A percentile compares a stretch with the other conserved stretches of the same genome.
phyloP scores from a whole-genome alignment of 495 filamentous ascomycete genomes.

The Aeminium ludgeri region DNA sequence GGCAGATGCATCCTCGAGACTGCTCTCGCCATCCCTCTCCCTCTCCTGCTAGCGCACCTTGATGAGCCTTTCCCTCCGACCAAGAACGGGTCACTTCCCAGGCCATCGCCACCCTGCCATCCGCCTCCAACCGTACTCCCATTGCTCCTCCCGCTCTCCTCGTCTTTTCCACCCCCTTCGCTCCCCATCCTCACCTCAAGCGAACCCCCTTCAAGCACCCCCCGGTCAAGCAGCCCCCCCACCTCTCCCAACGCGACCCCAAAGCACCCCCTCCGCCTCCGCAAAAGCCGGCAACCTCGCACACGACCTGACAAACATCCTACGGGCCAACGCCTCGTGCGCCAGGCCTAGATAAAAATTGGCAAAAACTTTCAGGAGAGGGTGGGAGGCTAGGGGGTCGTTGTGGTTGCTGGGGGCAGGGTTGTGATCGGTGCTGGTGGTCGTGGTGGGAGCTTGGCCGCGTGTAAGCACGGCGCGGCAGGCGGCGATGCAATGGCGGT shows the following conservation, averaged over 20 bases:
- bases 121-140: too few species aligned
- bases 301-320: conserved; percentile 9
- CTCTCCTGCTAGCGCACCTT: not conserved
- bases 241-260: too few species aligned
- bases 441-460: not conserved
- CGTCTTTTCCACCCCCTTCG: too few species aligned
- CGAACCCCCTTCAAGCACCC: too few species aligned
- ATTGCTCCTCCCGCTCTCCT: too few species aligned
- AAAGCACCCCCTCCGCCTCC: conserved; percentile 7
- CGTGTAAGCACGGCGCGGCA: conserved; percentile 6
- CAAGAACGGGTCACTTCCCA: not conserved
- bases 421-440: too few species aligned
- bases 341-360: conserved; percentile 10
- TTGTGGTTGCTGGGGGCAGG: too few species aligned
- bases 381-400: not conserved
- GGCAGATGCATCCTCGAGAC: not conserved
- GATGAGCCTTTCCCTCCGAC: not conserved
- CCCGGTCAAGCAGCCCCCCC: too few species aligned
- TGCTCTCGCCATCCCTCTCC: not conserved
- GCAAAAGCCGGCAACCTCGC: conserved; percentile 7
- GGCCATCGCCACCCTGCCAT: not conserved
- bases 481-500: conserved; percentile 11
- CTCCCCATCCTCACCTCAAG: too few species aligned
- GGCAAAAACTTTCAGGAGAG: conserved; percentile 8
- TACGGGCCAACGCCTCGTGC: conserved; percentile 12